A percentile compares a stretch with the other conserved stretches of the same genome.
phyloP scores from a whole-genome alignment of 78 protist genomes.

The Corallochytrium limacisporum region DNA sequence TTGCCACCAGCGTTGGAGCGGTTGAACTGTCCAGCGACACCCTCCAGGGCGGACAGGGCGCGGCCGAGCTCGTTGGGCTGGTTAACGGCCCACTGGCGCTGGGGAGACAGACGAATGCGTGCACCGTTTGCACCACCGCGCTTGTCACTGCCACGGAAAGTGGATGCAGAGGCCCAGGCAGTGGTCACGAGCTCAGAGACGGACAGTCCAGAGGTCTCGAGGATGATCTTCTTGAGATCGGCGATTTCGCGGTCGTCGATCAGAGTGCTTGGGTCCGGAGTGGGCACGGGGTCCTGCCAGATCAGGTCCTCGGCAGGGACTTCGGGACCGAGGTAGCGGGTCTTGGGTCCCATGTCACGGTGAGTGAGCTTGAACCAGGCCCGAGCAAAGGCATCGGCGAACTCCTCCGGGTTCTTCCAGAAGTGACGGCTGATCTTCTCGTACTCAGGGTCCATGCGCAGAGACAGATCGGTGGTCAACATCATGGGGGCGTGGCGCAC shows the following conservation, averaged over 20 bases:
- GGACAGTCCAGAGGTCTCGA: background rate
- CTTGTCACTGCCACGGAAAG: constrained; percentile 22
- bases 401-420: background rate
- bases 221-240: background rate
- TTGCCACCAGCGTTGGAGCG: too few relatives aligned
- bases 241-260: too few relatives aligned
- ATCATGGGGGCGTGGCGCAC: too few relatives aligned
- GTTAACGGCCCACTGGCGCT: constrained; percentile 1
- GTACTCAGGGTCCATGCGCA: constrained; percentile 22
- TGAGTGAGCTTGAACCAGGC: constrained; percentile 48
- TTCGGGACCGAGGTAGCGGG: constrained; percentile 17
- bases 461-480: constrained; percentile 33
- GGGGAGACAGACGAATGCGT: constrained; percentile 19
- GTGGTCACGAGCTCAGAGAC: background rate
- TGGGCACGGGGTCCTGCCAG: constrained; percentile 22
- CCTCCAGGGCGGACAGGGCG: background rate
- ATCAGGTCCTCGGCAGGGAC: constrained; percentile 14
- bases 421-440: background rate
- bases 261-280: background rate
- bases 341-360: constrained; percentile 38
- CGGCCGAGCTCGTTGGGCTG: background rate
- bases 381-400: constrained; percentile 18
- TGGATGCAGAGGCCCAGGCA: constrained; percentile 2
- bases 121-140: constrained; percentile 43
- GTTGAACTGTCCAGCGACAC: background rate